Evolutionary conservation across 768 basidiomycete genomes (phyloP), one percentile per base, ranked within the genome.

Genomic region (Termitomyces sp.): DNA sequence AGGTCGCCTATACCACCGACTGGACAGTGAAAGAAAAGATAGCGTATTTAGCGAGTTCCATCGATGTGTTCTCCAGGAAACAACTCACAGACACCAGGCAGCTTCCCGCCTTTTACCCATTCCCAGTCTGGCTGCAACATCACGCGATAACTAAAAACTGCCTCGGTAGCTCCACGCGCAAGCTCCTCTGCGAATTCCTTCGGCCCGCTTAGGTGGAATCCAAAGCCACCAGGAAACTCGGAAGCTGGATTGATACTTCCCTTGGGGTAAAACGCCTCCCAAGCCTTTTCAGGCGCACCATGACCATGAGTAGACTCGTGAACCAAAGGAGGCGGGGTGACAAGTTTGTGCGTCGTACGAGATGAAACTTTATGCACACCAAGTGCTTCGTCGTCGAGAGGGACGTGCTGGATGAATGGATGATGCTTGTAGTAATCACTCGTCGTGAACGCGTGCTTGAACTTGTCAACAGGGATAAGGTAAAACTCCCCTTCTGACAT

Each of bases 91-190:
- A 87, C 70, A 12, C 89, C 89, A 33, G 89, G 88, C 16, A 91
- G 74, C 65, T 92, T 92, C 1, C 89, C 89, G 30, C 89, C 89
- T 64, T 85, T 85, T n/a, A 74, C 77, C 79, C 84, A 91, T 37
- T 82, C 79, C 80, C 86, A 91, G 1, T 75, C 85, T 0, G 74
- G 66, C 57, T 84, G 71, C 48, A 91, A 79, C 79, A 84, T 83
- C 67, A 89, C 78, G 2, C 84, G 79, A 65, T 91, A 92, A 58
- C 83, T 79, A 65, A 88, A 74, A 0, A 85, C 61, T 2, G 82
- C 83, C 57, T 91, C 86, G 18, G 68, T 77, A 14, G 83, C 82
- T 0, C 71, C 72, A 13, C 59, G 64, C 18, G 69, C 66, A 47
- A 85, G 65, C 3, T 55, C 62, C 2, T 70, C 63, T 0, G 70